Evolutionary conservation across 2,329 filamentous ascomycete genomes (phyloP).

Genomic region (Xylariaceae sp.): DNA sequence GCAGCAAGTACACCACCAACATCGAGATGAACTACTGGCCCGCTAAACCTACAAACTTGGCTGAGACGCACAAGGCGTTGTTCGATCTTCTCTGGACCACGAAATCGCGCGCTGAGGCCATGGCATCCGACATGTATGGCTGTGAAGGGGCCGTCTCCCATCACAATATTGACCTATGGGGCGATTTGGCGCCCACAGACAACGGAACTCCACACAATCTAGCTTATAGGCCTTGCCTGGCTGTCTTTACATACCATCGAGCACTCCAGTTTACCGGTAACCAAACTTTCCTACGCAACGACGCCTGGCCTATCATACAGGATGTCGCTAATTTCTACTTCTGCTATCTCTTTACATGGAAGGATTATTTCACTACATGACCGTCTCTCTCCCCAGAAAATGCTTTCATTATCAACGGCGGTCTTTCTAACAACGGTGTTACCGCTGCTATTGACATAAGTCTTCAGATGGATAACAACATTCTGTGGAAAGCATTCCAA

Average conservation of each 20-base stretch:
- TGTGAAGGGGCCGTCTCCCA: conserved; percentile 46
- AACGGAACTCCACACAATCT: conserved; percentile 32
- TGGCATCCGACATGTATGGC: conserved; percentile 46
- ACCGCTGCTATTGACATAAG: conserved; percentile 25
- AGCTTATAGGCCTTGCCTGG: conserved; percentile 50
- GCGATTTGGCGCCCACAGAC: conserved; percentile 44
- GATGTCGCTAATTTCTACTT: conserved; percentile 46
- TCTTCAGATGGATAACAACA: conserved; percentile 25
- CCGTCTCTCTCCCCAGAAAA: conserved; percentile 30
- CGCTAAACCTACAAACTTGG: conserved; percentile 39
- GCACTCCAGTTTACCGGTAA: conserved; percentile 45
- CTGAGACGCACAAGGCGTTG: conserved; percentile 49
- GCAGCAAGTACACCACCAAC: conserved; percentile 24
- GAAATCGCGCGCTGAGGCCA: conserved; percentile 40
- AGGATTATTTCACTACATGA: conserved; percentile 28
- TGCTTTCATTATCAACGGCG: conserved; percentile 18
- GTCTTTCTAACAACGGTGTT: conserved; percentile 7
- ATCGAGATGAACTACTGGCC: conserved; percentile 36
- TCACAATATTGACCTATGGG: conserved; percentile 50
- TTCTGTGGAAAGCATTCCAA: conserved; percentile 48
- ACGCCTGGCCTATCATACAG: conserved; percentile 40
- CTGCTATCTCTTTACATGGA: conserved; percentile 45
- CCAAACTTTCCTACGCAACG: conserved; percentile 34
- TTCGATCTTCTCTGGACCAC: conserved; percentile 39
- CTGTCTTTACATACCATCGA: conserved; percentile 49